Conservation (phyloP, 192 early-diverging fungal species). For the Entophlyctis luteolus region DNA sequence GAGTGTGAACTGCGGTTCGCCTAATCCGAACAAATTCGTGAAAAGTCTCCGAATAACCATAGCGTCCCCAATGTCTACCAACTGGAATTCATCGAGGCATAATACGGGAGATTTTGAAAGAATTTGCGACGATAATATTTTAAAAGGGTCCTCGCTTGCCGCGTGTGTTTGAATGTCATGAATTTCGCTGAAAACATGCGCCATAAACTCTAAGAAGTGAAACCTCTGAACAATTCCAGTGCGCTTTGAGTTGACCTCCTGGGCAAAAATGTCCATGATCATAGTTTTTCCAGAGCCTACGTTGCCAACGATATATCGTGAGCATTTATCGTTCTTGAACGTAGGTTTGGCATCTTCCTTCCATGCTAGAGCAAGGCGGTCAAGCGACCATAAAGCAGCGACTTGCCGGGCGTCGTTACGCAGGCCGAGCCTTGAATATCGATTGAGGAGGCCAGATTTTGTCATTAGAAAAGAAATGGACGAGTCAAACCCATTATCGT, state of each 20-base stretch:
- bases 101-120: conserved; percentile 1
- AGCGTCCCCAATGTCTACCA: conserved; percentile 17
- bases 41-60: conserved; percentile 14
- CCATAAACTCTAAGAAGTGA: conserved; percentile 15
- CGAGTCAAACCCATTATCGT: not conserved
- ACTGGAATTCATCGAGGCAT: conserved; percentile 20
- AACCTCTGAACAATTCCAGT: not conserved
- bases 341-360: not conserved
- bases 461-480: not conserved
- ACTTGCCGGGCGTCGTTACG: conserved; percentile 3
- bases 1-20: conserved; percentile 2
- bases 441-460: not conserved
- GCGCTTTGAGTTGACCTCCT: not conserved
- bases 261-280: conserved; percentile 6
- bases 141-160: not conserved
- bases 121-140: not conserved
- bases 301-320: not conserved
- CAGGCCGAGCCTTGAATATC: not conserved
- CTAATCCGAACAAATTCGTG: not conserved
- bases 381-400: not conserved
- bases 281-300: conserved; percentile 14
- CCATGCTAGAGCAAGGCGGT: not conserved
- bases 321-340: not conserved
- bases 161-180: not conserved
- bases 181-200: not conserved